Evolutionary conservation across 192 early-diverging fungal genomes (phyloP).

Genomic region (Coemansia aciculifera): DNA sequence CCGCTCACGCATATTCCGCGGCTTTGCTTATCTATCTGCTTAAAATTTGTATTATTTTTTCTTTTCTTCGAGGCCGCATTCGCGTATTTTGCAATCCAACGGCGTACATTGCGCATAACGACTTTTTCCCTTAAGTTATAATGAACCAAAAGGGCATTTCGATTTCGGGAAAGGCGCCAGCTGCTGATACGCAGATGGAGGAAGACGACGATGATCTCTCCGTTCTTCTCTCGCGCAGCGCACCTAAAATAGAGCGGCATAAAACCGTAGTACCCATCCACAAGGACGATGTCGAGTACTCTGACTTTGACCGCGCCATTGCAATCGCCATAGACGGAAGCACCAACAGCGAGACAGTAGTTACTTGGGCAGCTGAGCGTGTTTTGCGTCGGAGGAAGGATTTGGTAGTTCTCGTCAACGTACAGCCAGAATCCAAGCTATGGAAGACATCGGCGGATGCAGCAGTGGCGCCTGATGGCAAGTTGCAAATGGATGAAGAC

Average conservation of each 20-base stretch:
- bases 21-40: not conserved
- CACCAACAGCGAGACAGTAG: constrained; percentile 45
- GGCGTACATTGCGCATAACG: constrained; percentile 3
- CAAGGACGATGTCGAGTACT: constrained; percentile 54
- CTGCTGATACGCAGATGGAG: constrained; percentile 31
- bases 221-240: constrained; percentile 47
- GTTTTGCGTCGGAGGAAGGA: constrained; percentile 51
- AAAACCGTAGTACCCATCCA: constrained; percentile 53
- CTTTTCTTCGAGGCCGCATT: too few species aligned
- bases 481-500: constrained; percentile 40
- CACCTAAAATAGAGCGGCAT: constrained; percentile 51
- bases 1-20: not conserved
- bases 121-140: not conserved
- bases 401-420: constrained; percentile 49
- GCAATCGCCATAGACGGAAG: constrained; percentile 50
- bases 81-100: not conserved
- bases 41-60: constrained; percentile 10
- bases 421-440: constrained; percentile 50
- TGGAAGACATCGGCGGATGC: constrained; percentile 29
- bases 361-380: constrained; percentile 49
- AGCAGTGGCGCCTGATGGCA: not conserved
- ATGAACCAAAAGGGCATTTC: constrained; percentile 29
- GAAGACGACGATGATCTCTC: constrained; percentile 54
- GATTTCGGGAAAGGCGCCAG: constrained; percentile 38
- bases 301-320: constrained; percentile 54